phyloP scores from a whole-genome alignment of 2,329 filamentous ascomycete species.

The Lachnellula suecica region DNA sequence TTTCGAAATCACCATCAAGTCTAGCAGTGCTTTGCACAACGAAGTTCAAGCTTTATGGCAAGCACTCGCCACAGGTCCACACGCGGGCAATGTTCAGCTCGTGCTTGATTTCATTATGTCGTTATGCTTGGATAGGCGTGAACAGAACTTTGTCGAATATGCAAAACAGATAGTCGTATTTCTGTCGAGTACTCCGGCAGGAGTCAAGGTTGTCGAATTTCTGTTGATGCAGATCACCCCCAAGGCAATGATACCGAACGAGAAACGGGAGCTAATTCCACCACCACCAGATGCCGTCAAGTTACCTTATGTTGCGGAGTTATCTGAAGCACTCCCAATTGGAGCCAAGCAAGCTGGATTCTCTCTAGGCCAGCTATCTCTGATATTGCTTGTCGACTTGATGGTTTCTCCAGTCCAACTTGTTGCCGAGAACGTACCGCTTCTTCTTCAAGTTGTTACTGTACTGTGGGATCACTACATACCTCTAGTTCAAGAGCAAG shows the following conservation, averaged over 20 bases:
- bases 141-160: constrained; percentile 97
- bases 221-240: constrained; percentile 87
- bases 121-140: constrained; percentile 86
- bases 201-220: constrained; percentile 92
- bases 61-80: constrained; percentile 87
- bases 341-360: constrained; percentile 92
- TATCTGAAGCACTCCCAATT: constrained; percentile 75
- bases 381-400: constrained; percentile 92
- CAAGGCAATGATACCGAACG: constrained; percentile 93
- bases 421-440: constrained; percentile 74
- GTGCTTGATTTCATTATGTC: constrained; percentile 96
- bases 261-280: constrained; percentile 69
- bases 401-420: constrained; percentile 91
- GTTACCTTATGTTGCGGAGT: constrained; percentile 87
- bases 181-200: constrained; percentile 79
- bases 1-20: constrained; percentile 94
- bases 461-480: constrained; percentile 98
- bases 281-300: constrained; percentile 71
- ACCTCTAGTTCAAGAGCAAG: constrained; percentile 90
- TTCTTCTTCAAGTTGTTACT: constrained; percentile 85
- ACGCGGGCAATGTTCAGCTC: constrained; percentile 90
- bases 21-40: constrained; percentile 83
- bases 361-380: constrained; percentile 86
- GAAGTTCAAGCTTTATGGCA: constrained; percentile 98
- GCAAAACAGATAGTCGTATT: constrained; percentile 99